Evolutionary conservation across 2,329 filamentous ascomycete genomes (phyloP), one percentile per base, ranked within the genome.

Genomic region (Arthrobotrys entomopaga): DNA sequence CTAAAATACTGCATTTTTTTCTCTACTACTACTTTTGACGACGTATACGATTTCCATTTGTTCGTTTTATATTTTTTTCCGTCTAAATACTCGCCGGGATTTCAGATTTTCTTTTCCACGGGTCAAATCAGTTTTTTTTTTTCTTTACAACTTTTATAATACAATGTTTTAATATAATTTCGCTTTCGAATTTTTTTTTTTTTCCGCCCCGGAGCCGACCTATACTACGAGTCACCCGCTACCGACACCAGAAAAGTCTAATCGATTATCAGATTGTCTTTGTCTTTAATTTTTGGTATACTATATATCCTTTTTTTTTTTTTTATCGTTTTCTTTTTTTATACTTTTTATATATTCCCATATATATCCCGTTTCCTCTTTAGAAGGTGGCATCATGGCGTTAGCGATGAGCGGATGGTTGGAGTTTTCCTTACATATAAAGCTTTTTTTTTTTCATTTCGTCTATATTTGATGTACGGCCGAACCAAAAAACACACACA

Each of bases 331-430:
- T 77, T 49, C 34, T 60, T 70, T 69, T 50, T 1, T 50, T 50
- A 22, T 34, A 7, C 29, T 10, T 34, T 34, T 34, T 10, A 34
- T 34, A 34, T 34, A 34, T 34, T 34, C 29, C 29, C 29, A 34
- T 34, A 34, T 34, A 34, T 34, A 34, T 34, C 29, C 6, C n/a
- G 29, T 46, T 43, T 59, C 69, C 73, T 65, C 22, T 50, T 52
- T 75, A 76, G 60, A 69, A 76, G 63, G 64, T 73, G 63, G 64
- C 63, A 65, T 70, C 69, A 72, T 73, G 64, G 58, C 58, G 65
- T 76, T 69, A 74, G 63, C 70, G 63, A 74, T 74, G 70, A 74
- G 70, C 63, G 70, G 70, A 73, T 64, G 70, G 70, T 67, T 74
- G 70, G 70, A 74, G 70, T 74, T 74, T 66, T 70, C 75, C 63